Evolutionary conservation across 2,329 filamentous ascomycete species (phyloP).

Genomic region (Endocalyx cinctus): DNA sequence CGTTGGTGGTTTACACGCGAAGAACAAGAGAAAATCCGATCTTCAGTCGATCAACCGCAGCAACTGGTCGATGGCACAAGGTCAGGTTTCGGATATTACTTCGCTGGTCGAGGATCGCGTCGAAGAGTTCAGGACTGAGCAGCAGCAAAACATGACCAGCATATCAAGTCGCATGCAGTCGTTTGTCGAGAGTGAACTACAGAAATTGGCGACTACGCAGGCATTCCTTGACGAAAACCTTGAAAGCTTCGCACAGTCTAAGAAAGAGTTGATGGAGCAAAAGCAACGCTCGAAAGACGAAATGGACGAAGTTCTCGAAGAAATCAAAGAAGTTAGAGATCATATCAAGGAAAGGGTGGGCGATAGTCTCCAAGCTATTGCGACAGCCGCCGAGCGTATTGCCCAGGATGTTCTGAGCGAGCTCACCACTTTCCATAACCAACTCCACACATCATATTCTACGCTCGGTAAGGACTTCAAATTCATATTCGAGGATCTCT

Average conservation of each 20-base stretch:
- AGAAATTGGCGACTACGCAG: conserved; percentile 66
- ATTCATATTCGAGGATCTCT: conserved; percentile 73
- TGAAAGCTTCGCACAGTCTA: conserved; percentile 61
- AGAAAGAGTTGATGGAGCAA: conserved; percentile 62
- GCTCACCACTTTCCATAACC: conserved; percentile 75
- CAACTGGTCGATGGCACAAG: conserved; percentile 73
- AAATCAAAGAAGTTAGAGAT: conserved; percentile 85
- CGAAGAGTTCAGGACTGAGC: conserved; percentile 65
- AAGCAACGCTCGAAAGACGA: conserved; percentile 69
- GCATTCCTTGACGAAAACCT: conserved; percentile 66
- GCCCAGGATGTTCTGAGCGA: conserved; percentile 85
- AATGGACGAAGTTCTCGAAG: conserved; percentile 86
- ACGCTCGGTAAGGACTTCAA: conserved; percentile 83
- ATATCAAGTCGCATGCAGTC: conserved; percentile 68
- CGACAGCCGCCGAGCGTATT: conserved; percentile 79
- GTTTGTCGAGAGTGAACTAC: conserved; percentile 73
- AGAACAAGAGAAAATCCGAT: conserved; percentile 80
- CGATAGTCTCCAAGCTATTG: conserved; percentile 77
- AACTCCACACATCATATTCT: conserved; percentile 81
- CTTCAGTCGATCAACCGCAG: conserved; percentile 75
- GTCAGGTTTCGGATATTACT: conserved; percentile 72
- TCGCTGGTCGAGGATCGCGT: conserved; percentile 71
- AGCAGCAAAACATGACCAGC: conserved; percentile 63
- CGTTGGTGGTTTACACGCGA: conserved; percentile 76
- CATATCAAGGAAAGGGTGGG: conserved; percentile 83